Evolutionary conservation across 306 rosid genomes (phyloP).

Genomic region (Castanea mollissima): DNA sequence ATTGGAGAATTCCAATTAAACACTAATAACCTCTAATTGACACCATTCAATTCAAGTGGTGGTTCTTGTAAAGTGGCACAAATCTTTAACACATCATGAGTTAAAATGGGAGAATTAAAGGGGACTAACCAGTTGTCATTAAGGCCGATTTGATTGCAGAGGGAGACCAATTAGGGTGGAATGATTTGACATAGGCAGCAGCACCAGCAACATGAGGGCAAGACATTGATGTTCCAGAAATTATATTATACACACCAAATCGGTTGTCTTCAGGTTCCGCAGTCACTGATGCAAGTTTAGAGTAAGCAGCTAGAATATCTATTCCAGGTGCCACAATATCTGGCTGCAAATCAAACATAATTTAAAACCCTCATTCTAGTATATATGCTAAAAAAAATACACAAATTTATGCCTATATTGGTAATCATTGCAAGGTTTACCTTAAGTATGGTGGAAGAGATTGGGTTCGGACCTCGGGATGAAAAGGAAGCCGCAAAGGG

Average conservation of each 20-base stretch:
- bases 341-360: constrained; percentile 37
- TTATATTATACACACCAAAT: constrained; percentile 36
- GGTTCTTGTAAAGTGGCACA: no score
- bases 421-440: constrained; percentile 16
- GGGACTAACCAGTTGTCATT: constrained; percentile 69
- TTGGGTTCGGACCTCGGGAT: constrained; percentile 61
- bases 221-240: constrained; percentile 87
- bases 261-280: constrained; percentile 41
- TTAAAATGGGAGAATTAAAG: background rate
- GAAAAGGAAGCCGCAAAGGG: constrained; percentile 71
- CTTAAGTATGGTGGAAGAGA: constrained; percentile 59
- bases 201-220: constrained; percentile 72
- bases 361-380: no score
- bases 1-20: no score
- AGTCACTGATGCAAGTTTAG: constrained; percentile 37
- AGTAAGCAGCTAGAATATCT: constrained; percentile 66
- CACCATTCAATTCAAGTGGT: no score
- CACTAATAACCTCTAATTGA: no score
- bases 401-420: no score
- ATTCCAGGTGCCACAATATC: constrained; percentile 81
- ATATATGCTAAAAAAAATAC: no score
- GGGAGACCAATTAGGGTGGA: constrained; percentile 85
- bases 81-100: no score
- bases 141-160: constrained; percentile 86
- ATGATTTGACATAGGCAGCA: constrained; percentile 70